phyloP scores from a whole-genome alignment of 805 yeast species.

The Saccharomycopsis fibuligera region DNA sequence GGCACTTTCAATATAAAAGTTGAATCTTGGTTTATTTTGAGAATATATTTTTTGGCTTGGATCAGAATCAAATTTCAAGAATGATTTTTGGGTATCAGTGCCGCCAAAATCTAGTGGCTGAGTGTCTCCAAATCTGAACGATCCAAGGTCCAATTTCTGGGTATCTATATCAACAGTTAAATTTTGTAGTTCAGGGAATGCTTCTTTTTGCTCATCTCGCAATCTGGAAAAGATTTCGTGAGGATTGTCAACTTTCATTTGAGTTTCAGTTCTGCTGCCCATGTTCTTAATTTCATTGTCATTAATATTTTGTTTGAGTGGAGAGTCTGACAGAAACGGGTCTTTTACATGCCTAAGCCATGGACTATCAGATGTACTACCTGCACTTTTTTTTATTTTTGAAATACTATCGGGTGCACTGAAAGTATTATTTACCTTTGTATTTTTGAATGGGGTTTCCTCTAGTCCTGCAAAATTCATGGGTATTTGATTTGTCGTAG shows the following conservation, averaged over 20 bases:
- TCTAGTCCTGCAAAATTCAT: constrained; percentile 14
- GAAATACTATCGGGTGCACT: not conserved
- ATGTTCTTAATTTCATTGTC: constrained; percentile 21
- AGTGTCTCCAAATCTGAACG: no score
- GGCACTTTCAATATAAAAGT: not conserved
- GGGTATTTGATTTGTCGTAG: not conserved
- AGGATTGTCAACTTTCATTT: no score
- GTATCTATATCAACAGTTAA: not conserved
- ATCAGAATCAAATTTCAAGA: not conserved
- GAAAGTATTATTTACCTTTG: constrained; percentile 10
- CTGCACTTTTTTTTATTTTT: not conserved
- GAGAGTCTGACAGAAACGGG: constrained; percentile 31
- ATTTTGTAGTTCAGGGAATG: not conserved
- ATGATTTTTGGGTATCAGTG: constrained; percentile 1
- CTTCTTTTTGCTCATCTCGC: constrained; percentile 2
- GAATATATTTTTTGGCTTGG: not conserved
- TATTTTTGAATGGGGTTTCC: constrained; percentile 24
- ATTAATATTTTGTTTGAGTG: constrained; percentile 10
- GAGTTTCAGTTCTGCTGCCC: constrained; percentile 9
- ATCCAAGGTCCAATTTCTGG: not conserved
- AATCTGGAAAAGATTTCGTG: constrained; percentile 15
- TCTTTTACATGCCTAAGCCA: constrained; percentile 29
- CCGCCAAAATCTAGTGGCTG: not conserved
- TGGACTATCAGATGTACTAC: constrained; percentile 20
- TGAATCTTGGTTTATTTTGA: not conserved